phyloP scores from a whole-genome alignment of 2,329 filamentous ascomycete genomes.

The Diplodia mutila region DNA sequence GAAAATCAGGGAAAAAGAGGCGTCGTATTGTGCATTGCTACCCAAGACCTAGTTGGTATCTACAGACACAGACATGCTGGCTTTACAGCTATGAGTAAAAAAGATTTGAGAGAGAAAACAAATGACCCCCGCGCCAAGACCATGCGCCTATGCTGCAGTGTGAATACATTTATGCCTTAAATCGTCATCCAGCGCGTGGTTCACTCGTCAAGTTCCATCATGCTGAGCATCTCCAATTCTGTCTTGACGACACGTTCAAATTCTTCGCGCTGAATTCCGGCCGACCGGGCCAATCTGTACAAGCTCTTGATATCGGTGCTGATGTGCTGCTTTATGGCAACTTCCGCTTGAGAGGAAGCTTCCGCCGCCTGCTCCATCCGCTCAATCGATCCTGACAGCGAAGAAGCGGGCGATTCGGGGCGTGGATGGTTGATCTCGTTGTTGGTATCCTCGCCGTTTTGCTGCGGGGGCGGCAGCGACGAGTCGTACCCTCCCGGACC shows the following conservation, averaged over 20 bases:
- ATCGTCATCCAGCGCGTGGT: not conserved
- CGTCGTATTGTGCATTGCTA: constrained; percentile 13
- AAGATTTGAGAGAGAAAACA: not conserved
- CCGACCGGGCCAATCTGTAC: constrained; percentile 69
- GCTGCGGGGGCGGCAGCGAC: constrained; percentile 32
- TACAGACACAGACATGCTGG: constrained; percentile 8
- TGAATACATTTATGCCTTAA: not conserved
- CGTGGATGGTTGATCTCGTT: constrained; percentile 26
- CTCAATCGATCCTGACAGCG: constrained; percentile 51
- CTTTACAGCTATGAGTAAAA: not conserved
- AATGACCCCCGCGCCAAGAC: not conserved
- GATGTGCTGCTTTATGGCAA: constrained; percentile 78
- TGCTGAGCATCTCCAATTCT: constrained; percentile 70
- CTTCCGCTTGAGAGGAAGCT: constrained; percentile 67
- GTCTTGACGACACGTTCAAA: constrained; percentile 73
- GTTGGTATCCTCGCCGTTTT: constrained; percentile 7
- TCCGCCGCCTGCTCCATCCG: constrained; percentile 59
- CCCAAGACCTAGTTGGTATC: constrained; percentile 17
- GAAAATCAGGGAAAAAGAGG: not conserved
- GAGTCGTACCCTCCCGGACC: constrained; percentile 40
- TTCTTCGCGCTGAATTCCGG: constrained; percentile 74
- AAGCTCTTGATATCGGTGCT: constrained; percentile 77
- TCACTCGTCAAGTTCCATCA: constrained; percentile 65
- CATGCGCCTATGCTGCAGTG: constrained; percentile 15
- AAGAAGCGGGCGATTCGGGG: constrained; percentile 48